These are phyloP conservation scores for Ophiocordyceps camponoti-floridani DNA, from an alignment of 2,329 filamentous ascomycete genomes.

Conservation along the genomic window DNA sequence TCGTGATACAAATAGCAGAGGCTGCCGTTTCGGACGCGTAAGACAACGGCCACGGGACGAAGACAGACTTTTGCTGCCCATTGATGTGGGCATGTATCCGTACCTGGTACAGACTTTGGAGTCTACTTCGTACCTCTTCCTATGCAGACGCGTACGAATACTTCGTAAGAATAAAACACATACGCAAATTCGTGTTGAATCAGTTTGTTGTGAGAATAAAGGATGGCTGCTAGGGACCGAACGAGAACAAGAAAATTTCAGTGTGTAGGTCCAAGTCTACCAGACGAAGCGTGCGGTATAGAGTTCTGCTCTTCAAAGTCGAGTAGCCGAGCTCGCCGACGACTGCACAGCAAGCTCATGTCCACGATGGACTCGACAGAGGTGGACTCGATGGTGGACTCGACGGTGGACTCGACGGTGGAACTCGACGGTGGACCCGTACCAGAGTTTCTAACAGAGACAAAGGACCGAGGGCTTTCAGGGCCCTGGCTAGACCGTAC, in stretches of 20 bases:
- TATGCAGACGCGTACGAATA: no score
- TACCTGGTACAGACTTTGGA: not conserved
- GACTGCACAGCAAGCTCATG: not conserved
- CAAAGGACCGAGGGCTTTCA: no score
- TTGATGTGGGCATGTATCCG: no score
- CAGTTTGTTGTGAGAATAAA: not conserved
- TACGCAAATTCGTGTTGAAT: no score
- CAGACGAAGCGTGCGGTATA: not conserved
- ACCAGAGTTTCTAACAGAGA: not conserved
- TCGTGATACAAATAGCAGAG: not conserved
- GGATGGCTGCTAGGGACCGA: not conserved
- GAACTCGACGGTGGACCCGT: not conserved
- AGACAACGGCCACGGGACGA: not conserved
- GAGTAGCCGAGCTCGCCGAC: not conserved
- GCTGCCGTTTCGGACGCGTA: not conserved
- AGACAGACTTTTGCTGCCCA: not conserved
- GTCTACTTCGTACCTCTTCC: no score
- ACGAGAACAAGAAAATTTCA: not conserved
- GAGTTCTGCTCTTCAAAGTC: not conserved
- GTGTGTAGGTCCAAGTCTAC: not conserved
- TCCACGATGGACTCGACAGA: no score
- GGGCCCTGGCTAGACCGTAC: no score
- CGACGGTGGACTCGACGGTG: not conserved
- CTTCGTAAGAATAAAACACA: no score
- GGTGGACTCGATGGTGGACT: not conserved